Evolutionary conservation across 75 land plant species (phyloP).

Genomic region (Cupressus sempervirens): DNA sequence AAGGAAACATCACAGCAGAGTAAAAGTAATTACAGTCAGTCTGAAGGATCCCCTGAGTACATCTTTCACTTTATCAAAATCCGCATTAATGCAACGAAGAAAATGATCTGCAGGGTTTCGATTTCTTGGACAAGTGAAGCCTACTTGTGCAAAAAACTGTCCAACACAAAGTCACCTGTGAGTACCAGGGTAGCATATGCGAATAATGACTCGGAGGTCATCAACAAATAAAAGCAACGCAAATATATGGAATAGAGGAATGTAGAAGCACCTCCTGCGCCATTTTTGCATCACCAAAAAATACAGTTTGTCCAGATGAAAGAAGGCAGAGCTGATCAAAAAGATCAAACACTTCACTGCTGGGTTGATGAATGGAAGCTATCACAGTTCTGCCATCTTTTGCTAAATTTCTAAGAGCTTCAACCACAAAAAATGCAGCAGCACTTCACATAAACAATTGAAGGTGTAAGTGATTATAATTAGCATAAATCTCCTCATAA

Average conservation of each 20-base stretch:
- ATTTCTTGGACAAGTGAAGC: constrained; percentile 27
- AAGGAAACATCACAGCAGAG: not conserved
- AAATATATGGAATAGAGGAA: not conserved
- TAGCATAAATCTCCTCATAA: not conserved
- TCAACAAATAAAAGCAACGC: not conserved
- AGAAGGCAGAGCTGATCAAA: constrained; percentile 57
- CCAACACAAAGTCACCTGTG: not conserved
- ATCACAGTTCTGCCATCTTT: constrained; percentile 59
- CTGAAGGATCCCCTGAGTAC: constrained; percentile 37
- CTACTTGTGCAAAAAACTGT: constrained; percentile 33
- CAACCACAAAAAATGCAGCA: constrained; percentile 58
- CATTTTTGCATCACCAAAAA: constrained; percentile 47
- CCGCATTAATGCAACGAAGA: constrained; percentile 38
- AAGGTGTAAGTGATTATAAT: constrained; percentile 8
- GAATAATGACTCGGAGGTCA: not conserved
- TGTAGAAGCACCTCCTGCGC: constrained; percentile 30
- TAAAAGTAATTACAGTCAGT: constrained; percentile 15
- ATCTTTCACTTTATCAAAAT: constrained; percentile 40
- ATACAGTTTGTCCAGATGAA: constrained; percentile 50
- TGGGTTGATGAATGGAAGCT: constrained; percentile 71
- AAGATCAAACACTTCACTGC: constrained; percentile 61
- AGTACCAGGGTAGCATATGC: not conserved
- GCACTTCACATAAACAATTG: constrained; percentile 54
- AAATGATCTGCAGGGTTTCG: constrained; percentile 36
- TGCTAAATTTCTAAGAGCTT: constrained; percentile 38